Percentiles rank a stretch among this genome's conserved stretches.
Evolutionary conservation across 2,329 filamentous ascomycete genomes (phyloP).

Genomic region (Trichocomaceae sp.): DNA sequence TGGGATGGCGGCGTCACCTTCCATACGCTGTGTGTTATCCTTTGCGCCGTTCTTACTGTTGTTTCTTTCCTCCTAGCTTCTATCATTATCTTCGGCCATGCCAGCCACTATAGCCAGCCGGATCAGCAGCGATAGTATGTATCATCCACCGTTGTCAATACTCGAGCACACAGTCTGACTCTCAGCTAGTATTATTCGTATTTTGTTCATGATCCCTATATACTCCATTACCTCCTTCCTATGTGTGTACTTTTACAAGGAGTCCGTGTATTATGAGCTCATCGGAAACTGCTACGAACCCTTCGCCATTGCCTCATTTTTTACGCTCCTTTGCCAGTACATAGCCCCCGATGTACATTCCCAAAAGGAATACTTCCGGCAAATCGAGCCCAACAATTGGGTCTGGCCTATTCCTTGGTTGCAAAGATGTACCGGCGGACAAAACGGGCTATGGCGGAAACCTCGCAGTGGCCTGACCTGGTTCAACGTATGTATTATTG

Average conservation of each 20-base stretch:
- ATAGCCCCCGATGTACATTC: slow-evolving; percentile 67
- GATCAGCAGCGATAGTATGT: slow-evolving; percentile 54
- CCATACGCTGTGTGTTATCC: slow-evolving; percentile 49
- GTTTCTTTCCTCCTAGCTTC: slow-evolving; percentile 47
- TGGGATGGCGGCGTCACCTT: slow-evolving; percentile 49
- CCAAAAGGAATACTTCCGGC: slow-evolving; percentile 75
- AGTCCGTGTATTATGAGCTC: slow-evolving; percentile 74
- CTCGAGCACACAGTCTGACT: not conserved
- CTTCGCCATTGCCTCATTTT: slow-evolving; percentile 81
- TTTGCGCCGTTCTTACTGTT: slow-evolving; percentile 49
- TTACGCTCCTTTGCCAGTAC: slow-evolving; percentile 74
- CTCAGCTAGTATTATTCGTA: slow-evolving; percentile 64
- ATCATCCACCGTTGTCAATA: not conserved
- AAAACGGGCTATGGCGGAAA: slow-evolving; percentile 63
- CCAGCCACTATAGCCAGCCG: slow-evolving; percentile 54
- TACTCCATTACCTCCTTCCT: slow-evolving; percentile 70
- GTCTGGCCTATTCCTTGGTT: slow-evolving; percentile 66
- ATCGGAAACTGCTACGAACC: slow-evolving; percentile 82
- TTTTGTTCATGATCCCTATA: slow-evolving; percentile 79
- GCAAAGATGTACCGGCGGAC: slow-evolving; percentile 62
- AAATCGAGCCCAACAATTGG: slow-evolving; percentile 63
- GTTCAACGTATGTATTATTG: slow-evolving; percentile 63
- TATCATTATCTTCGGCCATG: slow-evolving; percentile 51
- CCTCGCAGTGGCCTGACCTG: slow-evolving; percentile 76
- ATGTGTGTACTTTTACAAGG: slow-evolving; percentile 65